Evolutionary conservation across 495 filamentous ascomycete species (phyloP).

Genomic region (Rostrohypoxylon terebratum): DNA sequence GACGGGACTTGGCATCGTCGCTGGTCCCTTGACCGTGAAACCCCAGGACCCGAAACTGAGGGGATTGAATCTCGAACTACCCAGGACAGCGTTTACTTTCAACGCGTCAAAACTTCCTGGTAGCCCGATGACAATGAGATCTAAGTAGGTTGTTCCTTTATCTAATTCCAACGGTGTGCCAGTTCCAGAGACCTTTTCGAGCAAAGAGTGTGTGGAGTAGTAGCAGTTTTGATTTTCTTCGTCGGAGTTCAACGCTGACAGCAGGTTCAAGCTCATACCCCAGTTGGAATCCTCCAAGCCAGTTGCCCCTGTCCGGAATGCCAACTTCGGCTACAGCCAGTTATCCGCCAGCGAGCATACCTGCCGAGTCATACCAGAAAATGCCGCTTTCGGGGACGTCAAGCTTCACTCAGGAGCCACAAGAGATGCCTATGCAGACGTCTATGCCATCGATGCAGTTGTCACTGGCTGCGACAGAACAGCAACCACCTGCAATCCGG

Average conservation of each 20-base stretch:
- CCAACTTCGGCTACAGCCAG: slow-evolving; percentile 53
- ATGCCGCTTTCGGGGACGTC: slow-evolving; percentile 58
- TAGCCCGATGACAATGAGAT: slow-evolving; percentile 65
- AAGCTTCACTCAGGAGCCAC: slow-evolving; percentile 60
- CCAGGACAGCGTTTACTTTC: slow-evolving; percentile 65
- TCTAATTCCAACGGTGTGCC: background rate
- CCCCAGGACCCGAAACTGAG: slow-evolving; percentile 61
- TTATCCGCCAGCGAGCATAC: slow-evolving; percentile 59
- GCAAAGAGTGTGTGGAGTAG: background rate
- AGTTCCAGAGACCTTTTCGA: background rate
- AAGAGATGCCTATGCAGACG: slow-evolving; percentile 61
- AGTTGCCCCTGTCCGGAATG: slow-evolving; percentile 53
- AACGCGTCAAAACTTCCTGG: slow-evolving; percentile 64
- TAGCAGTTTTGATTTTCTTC: background rate
- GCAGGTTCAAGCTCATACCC: slow-evolving; percentile 53
- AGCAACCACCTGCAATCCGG: slow-evolving; percentile 57
- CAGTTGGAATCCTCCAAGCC: slow-evolving; percentile 56
- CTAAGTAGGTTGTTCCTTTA: slow-evolving; percentile 57
- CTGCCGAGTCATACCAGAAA: slow-evolving; percentile 60
- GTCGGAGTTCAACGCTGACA: slow-evolving; percentile 28
- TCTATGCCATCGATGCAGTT: slow-evolving; percentile 64
- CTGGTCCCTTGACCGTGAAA: slow-evolving; percentile 62
- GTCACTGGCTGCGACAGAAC: slow-evolving; percentile 56
- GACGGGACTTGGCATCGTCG: slow-evolving; percentile 60
- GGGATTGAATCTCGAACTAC: slow-evolving; percentile 61